phyloP scores from a whole-genome alignment of 768 basidiomycete species.

The Lactarius trivialis region DNA sequence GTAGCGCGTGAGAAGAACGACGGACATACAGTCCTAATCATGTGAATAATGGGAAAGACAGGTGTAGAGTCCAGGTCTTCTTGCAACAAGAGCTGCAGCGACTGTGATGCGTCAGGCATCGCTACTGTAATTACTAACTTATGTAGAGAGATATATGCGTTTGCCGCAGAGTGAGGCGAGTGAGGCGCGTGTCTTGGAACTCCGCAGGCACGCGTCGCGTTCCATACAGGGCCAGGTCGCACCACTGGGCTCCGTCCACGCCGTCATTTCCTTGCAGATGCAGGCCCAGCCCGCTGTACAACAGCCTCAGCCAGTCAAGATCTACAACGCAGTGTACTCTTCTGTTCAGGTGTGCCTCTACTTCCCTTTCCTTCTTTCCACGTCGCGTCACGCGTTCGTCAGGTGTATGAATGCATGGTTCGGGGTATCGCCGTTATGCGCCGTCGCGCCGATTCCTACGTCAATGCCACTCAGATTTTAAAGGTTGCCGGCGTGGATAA shows the following conservation, averaged over 20 bases:
- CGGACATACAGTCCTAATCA: slow-evolving; percentile 55
- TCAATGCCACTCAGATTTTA: slow-evolving; percentile 98
- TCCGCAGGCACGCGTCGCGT: slow-evolving; percentile 23
- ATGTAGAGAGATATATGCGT: not conserved
- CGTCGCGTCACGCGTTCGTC: slow-evolving; percentile 23
- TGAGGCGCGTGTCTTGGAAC: slow-evolving; percentile 17
- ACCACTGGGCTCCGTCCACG: not conserved
- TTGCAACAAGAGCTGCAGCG: slow-evolving; percentile 38
- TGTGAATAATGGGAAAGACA: slow-evolving; percentile 78
- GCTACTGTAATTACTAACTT: no score
- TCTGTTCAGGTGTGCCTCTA: slow-evolving; percentile 62
- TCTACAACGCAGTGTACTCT: slow-evolving; percentile 90
- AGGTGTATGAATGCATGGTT: slow-evolving; percentile 98
- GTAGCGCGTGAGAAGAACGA: not conserved
- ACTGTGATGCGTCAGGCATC: slow-evolving; percentile 15
- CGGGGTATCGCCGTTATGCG: slow-evolving; percentile 99
- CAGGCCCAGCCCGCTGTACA: slow-evolving; percentile 16
- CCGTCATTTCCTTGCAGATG: slow-evolving; percentile 6
- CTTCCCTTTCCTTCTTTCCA: slow-evolving; percentile 8
- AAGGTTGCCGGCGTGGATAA: slow-evolving; percentile 99
- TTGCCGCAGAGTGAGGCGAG: not conserved
- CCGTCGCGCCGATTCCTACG: slow-evolving; percentile 85
- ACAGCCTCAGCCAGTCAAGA: slow-evolving; percentile 55
- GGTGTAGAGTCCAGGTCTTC: slow-evolving; percentile 51
- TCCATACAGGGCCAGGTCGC: not conserved